phyloP scores from a whole-genome alignment of 192 early-diverging fungal genomes.

The Umbelopsis sp. region DNA sequence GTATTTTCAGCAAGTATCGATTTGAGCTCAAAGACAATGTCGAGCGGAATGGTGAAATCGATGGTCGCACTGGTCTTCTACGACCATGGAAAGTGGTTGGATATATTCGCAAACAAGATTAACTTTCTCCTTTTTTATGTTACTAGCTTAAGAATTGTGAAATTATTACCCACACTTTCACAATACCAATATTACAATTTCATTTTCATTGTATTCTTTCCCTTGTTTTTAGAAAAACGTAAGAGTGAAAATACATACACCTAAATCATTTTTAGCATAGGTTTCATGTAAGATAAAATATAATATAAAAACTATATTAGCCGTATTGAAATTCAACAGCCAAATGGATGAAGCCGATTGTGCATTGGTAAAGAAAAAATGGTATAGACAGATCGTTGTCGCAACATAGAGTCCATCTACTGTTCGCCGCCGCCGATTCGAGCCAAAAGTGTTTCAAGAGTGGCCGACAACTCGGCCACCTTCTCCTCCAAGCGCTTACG shows the following conservation, averaged over 20 bases:
- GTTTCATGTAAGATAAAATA: too few species aligned
- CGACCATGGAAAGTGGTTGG: slow-evolving; percentile 2
- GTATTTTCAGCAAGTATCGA: slow-evolving; percentile 7
- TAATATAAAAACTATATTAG: too few species aligned
- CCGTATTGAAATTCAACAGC: too few species aligned
- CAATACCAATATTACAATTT: not conserved
- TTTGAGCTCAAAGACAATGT: slow-evolving; percentile 14
- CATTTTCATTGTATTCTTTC: too few species aligned
- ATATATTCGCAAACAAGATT: not conserved
- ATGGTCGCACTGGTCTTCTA: not conserved
- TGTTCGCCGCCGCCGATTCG: not conserved
- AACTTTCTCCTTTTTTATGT: too few species aligned
- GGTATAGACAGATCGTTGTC: not conserved
- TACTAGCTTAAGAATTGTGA: too few species aligned
- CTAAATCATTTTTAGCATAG: too few species aligned
- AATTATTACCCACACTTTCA: not conserved
- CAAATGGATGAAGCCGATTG: too few species aligned
- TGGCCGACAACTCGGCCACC: slow-evolving; percentile 21
- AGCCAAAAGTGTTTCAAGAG: slow-evolving; percentile 19
- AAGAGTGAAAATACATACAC: too few species aligned
- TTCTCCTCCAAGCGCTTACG: slow-evolving; percentile 31
- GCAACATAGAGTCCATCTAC: not conserved
- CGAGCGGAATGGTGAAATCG: slow-evolving; percentile 12
- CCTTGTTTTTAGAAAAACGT: too few species aligned
- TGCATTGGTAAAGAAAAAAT: not conserved